phyloP scores from a whole-genome alignment of 805 yeast species.

The Metschnikowia rubicola region DNA sequence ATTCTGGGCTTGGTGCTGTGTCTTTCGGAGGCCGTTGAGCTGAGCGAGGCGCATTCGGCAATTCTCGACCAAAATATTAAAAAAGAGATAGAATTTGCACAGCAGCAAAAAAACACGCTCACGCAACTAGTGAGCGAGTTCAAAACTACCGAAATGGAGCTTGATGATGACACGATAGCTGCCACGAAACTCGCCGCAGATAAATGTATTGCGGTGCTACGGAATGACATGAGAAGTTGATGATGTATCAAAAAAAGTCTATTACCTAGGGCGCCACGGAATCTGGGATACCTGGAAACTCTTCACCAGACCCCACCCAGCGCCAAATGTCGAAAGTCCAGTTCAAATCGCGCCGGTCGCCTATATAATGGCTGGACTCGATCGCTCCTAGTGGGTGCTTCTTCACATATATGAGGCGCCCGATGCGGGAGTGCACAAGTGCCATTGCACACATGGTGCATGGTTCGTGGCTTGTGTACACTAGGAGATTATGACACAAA shows the following conservation, averaged over 20 bases:
- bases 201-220: slow-evolving; percentile 3
- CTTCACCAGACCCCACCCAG: slow-evolving; percentile 46
- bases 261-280: slow-evolving; percentile 4
- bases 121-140: neutral
- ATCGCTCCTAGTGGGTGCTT: slow-evolving; percentile 45
- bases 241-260: neutral
- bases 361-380: slow-evolving; percentile 70
- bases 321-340: slow-evolving; percentile 85
- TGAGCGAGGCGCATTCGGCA: slow-evolving; percentile 1
- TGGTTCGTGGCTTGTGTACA: slow-evolving; percentile 92
- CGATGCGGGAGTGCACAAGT: slow-evolving; percentile 81
- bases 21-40: slow-evolving; percentile 1
- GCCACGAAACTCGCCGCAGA: slow-evolving; percentile 1
- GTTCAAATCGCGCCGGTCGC: slow-evolving; percentile 69
- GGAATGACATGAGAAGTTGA: neutral
- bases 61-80: slow-evolving; percentile 1
- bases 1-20: neutral
- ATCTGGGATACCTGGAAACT: neutral
- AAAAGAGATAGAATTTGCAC: slow-evolving; percentile 1
- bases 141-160: neutral
- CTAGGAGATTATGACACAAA: slow-evolving; percentile 71
- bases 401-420: slow-evolving; percentile 59
- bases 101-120: neutral
- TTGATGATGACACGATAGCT: neutral
- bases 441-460: slow-evolving; percentile 98